phyloP scores from a whole-genome alignment of 2,329 filamentous ascomycete genomes.

The Aspergillus jensenii region DNA sequence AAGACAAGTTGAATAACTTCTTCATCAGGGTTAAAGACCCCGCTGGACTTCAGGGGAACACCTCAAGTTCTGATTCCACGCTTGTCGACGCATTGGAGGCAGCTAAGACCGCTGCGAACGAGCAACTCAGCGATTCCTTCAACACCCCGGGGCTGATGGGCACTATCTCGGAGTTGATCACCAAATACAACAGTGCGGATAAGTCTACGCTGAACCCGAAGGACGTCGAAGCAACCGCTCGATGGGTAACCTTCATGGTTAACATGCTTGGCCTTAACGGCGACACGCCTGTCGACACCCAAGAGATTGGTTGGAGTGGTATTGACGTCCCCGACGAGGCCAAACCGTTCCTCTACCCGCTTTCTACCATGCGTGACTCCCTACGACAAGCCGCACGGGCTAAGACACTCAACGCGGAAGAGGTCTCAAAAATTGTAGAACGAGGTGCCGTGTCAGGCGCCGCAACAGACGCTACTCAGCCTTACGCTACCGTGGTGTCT shows the following conservation, averaged over 20 bases:
- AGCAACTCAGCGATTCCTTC: constrained; percentile 78
- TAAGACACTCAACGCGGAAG: constrained; percentile 41
- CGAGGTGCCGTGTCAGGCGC: constrained; percentile 24
- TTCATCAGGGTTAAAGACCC: constrained; percentile 60
- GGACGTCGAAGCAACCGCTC: constrained; percentile 58
- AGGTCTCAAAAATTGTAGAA: constrained; percentile 41
- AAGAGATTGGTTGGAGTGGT: constrained; percentile 63
- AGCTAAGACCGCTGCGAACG: constrained; percentile 49
- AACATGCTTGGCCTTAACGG: constrained; percentile 75
- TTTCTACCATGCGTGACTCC: constrained; percentile 57
- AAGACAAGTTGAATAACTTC: constrained; percentile 73
- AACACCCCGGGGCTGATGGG: constrained; percentile 80
- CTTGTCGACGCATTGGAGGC: constrained; percentile 12
- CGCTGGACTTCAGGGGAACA: constrained; percentile 22
- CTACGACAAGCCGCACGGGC: constrained; percentile 58
- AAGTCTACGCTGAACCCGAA: constrained; percentile 47
- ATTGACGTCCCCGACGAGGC: constrained; percentile 61
- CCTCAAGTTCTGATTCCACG: constrained; percentile 7
- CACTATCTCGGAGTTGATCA: constrained; percentile 74
- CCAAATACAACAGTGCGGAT: constrained; percentile 66
- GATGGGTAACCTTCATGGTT: constrained; percentile 80
- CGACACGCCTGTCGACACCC: constrained; percentile 32
- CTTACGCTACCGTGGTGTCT: constrained; percentile 51
- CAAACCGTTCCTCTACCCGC: constrained; percentile 61
- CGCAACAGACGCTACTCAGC: constrained; percentile 31